Evolutionary conservation across 306 rosid species (phyloP).

Genomic region (Glycyrrhiza uralensis): DNA sequence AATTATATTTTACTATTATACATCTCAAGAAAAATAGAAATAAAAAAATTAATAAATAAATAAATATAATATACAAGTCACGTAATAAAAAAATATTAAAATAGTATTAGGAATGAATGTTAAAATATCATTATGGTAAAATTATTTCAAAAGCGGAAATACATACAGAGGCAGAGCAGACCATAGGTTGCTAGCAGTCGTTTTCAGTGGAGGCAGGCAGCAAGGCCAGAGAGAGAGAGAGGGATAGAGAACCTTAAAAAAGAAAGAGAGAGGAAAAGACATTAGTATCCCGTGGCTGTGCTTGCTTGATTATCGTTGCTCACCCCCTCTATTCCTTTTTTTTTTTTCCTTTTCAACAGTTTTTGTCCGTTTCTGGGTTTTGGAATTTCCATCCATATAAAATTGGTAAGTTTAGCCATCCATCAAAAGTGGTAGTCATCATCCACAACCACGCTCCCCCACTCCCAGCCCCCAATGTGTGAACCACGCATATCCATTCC

Average conservation of each 20-base stretch:
- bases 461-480: no score
- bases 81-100: no score
- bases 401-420: neutral
- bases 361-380: neutral
- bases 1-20: no score
- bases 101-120: no score
- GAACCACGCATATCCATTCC: no score
- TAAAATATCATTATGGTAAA: no score
- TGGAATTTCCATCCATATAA: slow-evolving; percentile 2
- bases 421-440: neutral
- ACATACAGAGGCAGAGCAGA: slow-evolving; percentile 51
- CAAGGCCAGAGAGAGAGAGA: no score
- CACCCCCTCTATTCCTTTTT: neutral
- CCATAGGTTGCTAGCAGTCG: slow-evolving; percentile 76
- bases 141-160: neutral
- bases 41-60: no score
- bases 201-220: slow-evolving; percentile 61
- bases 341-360: neutral
- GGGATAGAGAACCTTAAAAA: slow-evolving; percentile 55
- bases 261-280: slow-evolving; percentile 32
- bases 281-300: slow-evolving; percentile 12
- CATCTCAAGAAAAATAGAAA: no score
- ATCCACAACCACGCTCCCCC: neutral
- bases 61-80: no score
- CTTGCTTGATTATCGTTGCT: neutral